Evolutionary conservation across 208 protist genomes (phyloP), one percentile per base, ranked within the genome.

Genomic region (Phytomonas sp.): DNA sequence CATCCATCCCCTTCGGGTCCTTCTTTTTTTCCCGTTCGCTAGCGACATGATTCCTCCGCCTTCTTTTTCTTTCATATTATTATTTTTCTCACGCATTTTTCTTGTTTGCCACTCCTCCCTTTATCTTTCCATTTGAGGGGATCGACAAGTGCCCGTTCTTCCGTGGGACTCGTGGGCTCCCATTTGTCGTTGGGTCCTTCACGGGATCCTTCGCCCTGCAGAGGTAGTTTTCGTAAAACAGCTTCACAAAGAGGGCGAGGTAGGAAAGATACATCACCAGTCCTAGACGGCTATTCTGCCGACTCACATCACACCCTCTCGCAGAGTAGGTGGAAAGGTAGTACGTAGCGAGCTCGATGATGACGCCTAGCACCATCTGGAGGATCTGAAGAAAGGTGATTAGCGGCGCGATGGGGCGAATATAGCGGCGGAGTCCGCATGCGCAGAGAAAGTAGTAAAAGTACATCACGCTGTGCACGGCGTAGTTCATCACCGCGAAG

Each of bases 401-500:
- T 56, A 92, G 26, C 3, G 88, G 82, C 0, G 92, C 89, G 68
- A 96, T 79, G 26, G 87, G 83, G 71, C 90, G 88, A 37, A 92
- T 72, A 13, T 83, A 66, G 34, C 82, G 73, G 76, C 84, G 81
- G 60, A 77, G 61, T 13, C 87, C 85, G 53, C 76, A 82, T 2
- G 84, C 78, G 69, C 83, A 87, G 36, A 96, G 46, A 56, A 92
- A 89, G 77, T 97, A 98, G 80, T 98, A 98, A 2, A 84, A 76
- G 79, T 98, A 98, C 95, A 98, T 98, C 77, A 98, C 77, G 11
- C 87, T 82, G 83, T 98, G 97, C 36, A 98, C 94, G n/a, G 67
- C 76, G 79, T 95, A 95, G 78, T 98, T 98, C 92, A 98, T 96
- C 20, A 81, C 76, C 15, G 87, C 85, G 63, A 97, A 98, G 70